Percentiles rank a stretch among this genome's conserved stretches.
Conservation (phyloP, 345 rosid genomes). For the Brassica incana region DNA sequence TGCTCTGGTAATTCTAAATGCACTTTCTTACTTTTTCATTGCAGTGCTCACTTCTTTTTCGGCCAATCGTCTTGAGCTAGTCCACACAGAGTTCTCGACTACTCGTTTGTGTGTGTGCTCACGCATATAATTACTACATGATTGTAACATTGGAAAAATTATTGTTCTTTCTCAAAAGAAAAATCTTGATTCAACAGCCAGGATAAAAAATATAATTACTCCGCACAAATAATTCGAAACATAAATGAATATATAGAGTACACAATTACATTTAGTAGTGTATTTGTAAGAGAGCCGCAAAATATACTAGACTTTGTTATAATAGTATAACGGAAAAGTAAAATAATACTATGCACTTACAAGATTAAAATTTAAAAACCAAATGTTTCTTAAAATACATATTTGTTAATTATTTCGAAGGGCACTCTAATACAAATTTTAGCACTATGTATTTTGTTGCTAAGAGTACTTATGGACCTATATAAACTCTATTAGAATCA, state of each 20-base stretch:
- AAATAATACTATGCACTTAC: neutral
- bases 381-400: neutral
- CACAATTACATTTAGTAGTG: neutral
- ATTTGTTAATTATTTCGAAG: neutral
- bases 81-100: neutral
- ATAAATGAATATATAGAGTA: neutral
- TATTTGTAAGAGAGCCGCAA: neutral
- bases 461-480: no score
- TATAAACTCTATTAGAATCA: no score
- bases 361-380: neutral
- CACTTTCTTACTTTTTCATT: neutral
- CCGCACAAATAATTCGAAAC: neutral
- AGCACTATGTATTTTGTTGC: no score
- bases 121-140: neutral
- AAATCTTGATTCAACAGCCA: neutral
- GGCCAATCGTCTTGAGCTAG: neutral
- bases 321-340: neutral
- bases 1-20: conserved; percentile 31
- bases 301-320: neutral
- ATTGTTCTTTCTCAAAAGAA: neutral
- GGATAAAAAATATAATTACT: neutral
- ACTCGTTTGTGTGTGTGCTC: neutral
- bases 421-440: neutral
- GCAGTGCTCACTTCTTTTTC: neutral
- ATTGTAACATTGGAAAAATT: neutral